Base-by-base conservation (phyloP, 768 basidiomycete genomes). In the Mycena floridula region DNA sequence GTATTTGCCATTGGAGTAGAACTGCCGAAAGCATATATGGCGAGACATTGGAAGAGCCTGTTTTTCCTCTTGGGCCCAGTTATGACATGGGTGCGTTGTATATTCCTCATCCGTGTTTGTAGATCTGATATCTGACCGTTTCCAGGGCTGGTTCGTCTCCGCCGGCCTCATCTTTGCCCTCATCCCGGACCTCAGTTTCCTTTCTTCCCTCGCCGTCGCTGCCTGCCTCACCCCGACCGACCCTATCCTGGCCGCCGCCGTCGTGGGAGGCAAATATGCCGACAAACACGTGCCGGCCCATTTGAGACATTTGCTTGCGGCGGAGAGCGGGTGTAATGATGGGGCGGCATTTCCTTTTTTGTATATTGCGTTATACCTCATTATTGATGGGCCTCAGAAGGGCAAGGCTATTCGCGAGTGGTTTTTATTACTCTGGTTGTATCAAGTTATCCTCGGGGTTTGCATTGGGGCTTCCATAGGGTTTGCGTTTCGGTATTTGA, bases 1-100 rank as follows among this genome's bases (percentile, higher is more conserved):
- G 95, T 99, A 0, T 99, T 99, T 60, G 95, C 95, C 7, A 90
- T 99, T 43, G 96, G 96, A 13, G 96, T 98, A 18, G 96, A 99
- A 59, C 71, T 98, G 59, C 96, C 96, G 18, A 92, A 93, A 67
- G 89, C 89, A 4, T 99, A 98, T 65, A 88, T 98, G 77, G 69
- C 73, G 18, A 76, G 80, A n/a, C 96, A 98, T 57, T 96, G 93
- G 92, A 83, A 76, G 56, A 91, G 89, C 52, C 57, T 99, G 3
- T 74, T 86, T 42, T 91, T 90, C 62, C 69, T 99, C 2, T 72
- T 98, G 20, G 76, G 76, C 20, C 87, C 88, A 7, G 77, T 87
- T 23, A 89, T 90, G 87, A 76, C 85, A 51, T 89, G 84, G 83
- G 88, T 89, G 50, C 24, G n/a, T n/a, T n/a, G n/a, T n/a, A n/a